These are phyloP conservation scores for Pythium diclinum DNA, from an alignment of 352 stramenopile species.

Conservation along the genomic window DNA sequence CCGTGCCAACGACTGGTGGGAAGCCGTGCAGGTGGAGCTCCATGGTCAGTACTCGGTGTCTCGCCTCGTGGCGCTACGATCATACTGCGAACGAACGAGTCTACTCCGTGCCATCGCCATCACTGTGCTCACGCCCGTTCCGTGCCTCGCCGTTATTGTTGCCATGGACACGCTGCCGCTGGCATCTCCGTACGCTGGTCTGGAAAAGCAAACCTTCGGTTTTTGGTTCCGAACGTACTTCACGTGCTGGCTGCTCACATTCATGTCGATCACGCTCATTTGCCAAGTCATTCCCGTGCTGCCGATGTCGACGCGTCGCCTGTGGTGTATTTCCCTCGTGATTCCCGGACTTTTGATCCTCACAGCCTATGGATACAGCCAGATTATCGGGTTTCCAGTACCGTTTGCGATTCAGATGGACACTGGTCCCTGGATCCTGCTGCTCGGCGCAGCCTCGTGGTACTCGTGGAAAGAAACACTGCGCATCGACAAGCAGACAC, in stretches of 20 bases:
- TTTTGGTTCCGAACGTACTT: neutral
- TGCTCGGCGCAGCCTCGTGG: neutral
- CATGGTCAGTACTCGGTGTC: neutral
- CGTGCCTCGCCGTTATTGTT: neutral
- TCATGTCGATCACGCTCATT: neutral
- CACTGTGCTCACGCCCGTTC: neutral
- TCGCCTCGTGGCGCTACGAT: neutral
- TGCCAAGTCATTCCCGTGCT: neutral
- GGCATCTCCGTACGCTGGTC: neutral
- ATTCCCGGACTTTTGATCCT: neutral
- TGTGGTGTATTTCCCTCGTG: constrained; percentile 1
- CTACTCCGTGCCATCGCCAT: neutral
- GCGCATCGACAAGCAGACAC: neutral
- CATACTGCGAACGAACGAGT: neutral
- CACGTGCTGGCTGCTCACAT: neutral
- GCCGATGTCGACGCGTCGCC: neutral
- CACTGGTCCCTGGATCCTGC: neutral
- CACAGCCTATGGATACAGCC: neutral
- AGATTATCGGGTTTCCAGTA: constrained; percentile 5
- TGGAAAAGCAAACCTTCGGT: neutral
- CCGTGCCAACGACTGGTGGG: neutral
- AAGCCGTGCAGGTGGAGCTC: neutral
- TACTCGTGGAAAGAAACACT: constrained; percentile 4
- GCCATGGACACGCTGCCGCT: constrained; percentile 1
- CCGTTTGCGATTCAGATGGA: constrained; percentile 9